Base-by-base conservation (phyloP, 2,329 filamentous ascomycete genomes). In the Calonectria hongkongensis region DNA sequence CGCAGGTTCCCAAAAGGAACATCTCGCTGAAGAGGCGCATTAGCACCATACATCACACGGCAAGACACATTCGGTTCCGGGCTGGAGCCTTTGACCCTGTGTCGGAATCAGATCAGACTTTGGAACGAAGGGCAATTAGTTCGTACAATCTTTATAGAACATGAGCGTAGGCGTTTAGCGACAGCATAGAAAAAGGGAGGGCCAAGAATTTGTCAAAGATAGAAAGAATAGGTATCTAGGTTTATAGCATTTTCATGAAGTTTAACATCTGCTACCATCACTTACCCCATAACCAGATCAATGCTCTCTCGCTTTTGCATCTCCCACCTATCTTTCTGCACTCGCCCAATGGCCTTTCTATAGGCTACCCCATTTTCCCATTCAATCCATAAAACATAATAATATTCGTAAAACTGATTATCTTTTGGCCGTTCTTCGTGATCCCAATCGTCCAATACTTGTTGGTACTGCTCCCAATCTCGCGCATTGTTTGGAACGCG, bases 21-120 rank as follows among this genome's bases (percentile, higher is more conserved):
- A 21, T 7, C 47, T 62, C 63, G 4, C 15, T 67, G 21, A 58
- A n/a, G 13, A 39, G 39, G 41, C 16, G 41, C 16, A 21, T 71
- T 9, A 50, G 27, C 28, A 36, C 18, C 18, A 51, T 71, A n/a
- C 64, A 56, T 30, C 36, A 41, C 4, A 25, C 36, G 2, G 64
- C 48, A 30, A 58, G 51, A 43, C 67, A 71, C n/a, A 62, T 71
- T 33, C 62, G 68, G 18, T 13, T 66, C 12, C n/a, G 60, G 21
- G 39, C 48, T 6, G 68, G 63, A 25, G 39, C 25, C 9, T 71
- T 50, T 21, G 68, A 71, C 2, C 68, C 68, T 18, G 47, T 71
- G 4, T 41, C 48, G 15, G 68, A 71, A 39, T 51, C 4, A 10
- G 43, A 60, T 28, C n/a, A 16, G 4, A 16, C 4, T 16, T 48